These are phyloP conservation scores for Populus trichocarpa DNA, from an alignment of 441 rosid species.

Conservation along the genomic window DNA sequence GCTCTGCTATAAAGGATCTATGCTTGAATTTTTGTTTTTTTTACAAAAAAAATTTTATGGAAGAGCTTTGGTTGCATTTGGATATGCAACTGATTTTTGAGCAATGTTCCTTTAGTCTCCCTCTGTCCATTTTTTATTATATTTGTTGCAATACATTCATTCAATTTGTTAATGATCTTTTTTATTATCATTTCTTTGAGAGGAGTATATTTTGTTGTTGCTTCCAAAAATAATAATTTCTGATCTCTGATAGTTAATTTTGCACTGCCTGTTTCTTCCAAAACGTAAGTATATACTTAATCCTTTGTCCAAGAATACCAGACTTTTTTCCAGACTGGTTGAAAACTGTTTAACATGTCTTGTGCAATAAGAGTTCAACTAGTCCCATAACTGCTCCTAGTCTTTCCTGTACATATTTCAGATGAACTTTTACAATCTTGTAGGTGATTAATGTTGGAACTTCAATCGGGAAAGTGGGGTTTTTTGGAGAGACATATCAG, in stretches of 20 bases:
- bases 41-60: too few relatives aligned
- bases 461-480: slow-evolving; percentile 82
- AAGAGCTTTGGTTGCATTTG: too few relatives aligned
- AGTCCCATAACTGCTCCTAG: neutral
- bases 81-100: too few relatives aligned
- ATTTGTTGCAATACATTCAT: neutral
- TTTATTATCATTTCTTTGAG: neutral
- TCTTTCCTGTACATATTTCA: neutral
- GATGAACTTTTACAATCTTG: slow-evolving; percentile 9
- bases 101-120: too few relatives aligned
- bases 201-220: neutral
- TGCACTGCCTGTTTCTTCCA: neutral
- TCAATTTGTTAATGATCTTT: neutral
- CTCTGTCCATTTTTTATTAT: neutral
- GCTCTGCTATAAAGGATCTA: neutral
- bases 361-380: neutral
- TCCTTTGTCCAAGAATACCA: neutral
- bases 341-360: neutral
- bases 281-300: neutral
- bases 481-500: slow-evolving; percentile 56
- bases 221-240: neutral
- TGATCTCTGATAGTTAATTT: neutral
- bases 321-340: neutral
- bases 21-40: neutral
- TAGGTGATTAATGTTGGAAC: slow-evolving; percentile 94